Evolutionary conservation across 208 protist genomes (phyloP).

Genomic region (Acanthamoeba culbertsoni): DNA sequence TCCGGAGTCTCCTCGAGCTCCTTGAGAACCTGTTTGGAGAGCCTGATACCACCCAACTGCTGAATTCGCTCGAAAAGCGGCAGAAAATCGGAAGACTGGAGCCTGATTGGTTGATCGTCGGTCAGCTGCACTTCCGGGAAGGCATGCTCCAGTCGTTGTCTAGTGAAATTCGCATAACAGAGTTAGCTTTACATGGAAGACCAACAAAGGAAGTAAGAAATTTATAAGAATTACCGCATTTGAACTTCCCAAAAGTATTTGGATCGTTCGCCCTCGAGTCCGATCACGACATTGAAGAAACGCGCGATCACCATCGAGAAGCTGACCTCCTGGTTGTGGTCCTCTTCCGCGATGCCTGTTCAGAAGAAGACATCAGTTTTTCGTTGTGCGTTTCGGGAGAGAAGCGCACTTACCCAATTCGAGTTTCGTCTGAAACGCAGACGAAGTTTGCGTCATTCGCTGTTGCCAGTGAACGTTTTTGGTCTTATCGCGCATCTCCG

Average conservation of each 20-base stretch:
- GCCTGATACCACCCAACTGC: conserved; percentile 35
- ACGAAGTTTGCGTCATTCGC: not conserved
- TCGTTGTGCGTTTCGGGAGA: not conserved
- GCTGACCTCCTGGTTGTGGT: not conserved
- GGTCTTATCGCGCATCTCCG: conserved; percentile 49
- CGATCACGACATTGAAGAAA: conserved; percentile 59
- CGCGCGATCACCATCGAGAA: conserved; percentile 36
- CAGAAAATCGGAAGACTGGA: not conserved
- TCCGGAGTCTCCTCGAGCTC: conserved; percentile 52
- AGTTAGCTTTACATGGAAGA: not conserved
- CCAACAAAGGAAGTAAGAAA: not conserved
- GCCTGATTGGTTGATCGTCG: not conserved
- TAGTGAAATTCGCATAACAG: too few relatives aligned
- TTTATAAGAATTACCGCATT: not conserved
- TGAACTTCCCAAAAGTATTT: conserved; percentile 33
- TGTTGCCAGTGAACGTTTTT: conserved; percentile 1
- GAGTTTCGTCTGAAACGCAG: not conserved
- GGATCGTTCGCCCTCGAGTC: conserved; percentile 32
- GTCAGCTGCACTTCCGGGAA: not conserved
- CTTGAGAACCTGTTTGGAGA: conserved; percentile 54
- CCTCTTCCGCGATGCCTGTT: not conserved
- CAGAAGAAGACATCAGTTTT: not conserved
- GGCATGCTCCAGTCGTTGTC: not conserved
- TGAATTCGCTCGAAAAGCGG: conserved; percentile 45
- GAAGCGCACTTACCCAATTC: not conserved